Conservation (phyloP, 179 eudicot genomes). For the Pouteria campechiana region DNA sequence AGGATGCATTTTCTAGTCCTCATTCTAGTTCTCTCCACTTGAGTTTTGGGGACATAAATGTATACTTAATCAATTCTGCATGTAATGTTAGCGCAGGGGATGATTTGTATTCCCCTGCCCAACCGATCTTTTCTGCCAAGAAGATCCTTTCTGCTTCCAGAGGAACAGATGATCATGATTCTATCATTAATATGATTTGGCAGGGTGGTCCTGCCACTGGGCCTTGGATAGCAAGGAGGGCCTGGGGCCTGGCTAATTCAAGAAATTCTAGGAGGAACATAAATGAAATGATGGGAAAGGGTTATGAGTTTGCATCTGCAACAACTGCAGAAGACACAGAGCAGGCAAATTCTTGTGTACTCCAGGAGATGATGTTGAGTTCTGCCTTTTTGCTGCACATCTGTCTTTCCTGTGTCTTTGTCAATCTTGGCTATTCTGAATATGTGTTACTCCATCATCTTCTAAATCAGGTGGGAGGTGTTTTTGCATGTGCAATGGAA, state of each 20-base stretch:
- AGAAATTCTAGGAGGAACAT: slow-evolving; percentile 34
- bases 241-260: slow-evolving; percentile 59
- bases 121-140: slow-evolving; percentile 21
- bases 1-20: slow-evolving; percentile 20
- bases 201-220: slow-evolving; percentile 56
- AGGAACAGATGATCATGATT: slow-evolving; percentile 21
- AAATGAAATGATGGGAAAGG: slow-evolving; percentile 26
- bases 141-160: slow-evolving; percentile 40
- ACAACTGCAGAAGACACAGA: slow-evolving; percentile 40
- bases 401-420: slow-evolving; percentile 30
- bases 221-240: slow-evolving; percentile 56
- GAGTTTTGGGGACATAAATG: slow-evolving; percentile 37
- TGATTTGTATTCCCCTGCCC: slow-evolving; percentile 6
- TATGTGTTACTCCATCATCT: slow-evolving; percentile 36
- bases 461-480: slow-evolving; percentile 32
- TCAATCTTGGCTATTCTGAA: slow-evolving; percentile 37
- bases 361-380: slow-evolving; percentile 55
- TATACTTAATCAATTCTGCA: slow-evolving; percentile 31
- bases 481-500: slow-evolving; percentile 20
- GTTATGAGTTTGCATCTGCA: slow-evolving; percentile 64
- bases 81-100: slow-evolving; percentile 11
- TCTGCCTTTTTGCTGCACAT: slow-evolving; percentile 55
- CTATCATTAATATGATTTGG: slow-evolving; percentile 66
- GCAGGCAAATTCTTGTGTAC: slow-evolving; percentile 29
- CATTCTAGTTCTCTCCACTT: slow-evolving; percentile 49